Base-by-base conservation (phyloP, 495 filamentous ascomycete species). In the Lophium mytilinum region DNA sequence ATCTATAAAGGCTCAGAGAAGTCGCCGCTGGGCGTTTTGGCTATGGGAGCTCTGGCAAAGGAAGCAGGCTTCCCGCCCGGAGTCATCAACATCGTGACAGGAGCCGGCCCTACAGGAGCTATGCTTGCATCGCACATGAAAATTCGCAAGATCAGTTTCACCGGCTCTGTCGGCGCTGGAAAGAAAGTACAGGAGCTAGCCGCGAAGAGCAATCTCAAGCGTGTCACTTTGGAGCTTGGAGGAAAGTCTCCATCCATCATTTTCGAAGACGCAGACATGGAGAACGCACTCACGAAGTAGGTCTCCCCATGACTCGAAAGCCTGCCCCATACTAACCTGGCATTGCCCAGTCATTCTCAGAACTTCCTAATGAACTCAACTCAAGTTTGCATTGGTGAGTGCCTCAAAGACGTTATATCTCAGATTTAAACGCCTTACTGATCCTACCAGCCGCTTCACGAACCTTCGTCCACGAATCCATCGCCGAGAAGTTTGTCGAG, bases 1-100 rank as follows among this genome's bases (percentile, higher is more conserved):
- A 65, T 71, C 43, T 67, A 68, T 46, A 72, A 72, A 53, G 61
- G 67, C 18, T 68, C 64, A 10, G 70, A 72, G 55, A 71, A 71
- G 55, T 62, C 63, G 14, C 70, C 70, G 0, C 42, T 72, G 4
- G 57, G 58, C 19, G 24, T 65, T 3, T 39, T 60, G 9, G 55
- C 66, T 1, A 57, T 69, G 6, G 70, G 66, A 1, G 56, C 61
- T 4, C 55, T 72, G 34, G 48, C 68, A 30, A 68, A 69, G 37
- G 67, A 71, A 43, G 70, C 70, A 33, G 70, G 70, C 30, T 72
- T 72, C 55, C 70, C 70, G 15, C 63, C 64, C n/a, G 69, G 68
- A 17, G 67, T 70, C 0, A 60, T 72, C 58, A 72, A 72, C 52
- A 60, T 72, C 33, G 43, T 72, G 36, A 59, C 64, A 15, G 69